Conservation (phyloP, 331 rosid genomes). For the Pyracantha coccinea region DNA sequence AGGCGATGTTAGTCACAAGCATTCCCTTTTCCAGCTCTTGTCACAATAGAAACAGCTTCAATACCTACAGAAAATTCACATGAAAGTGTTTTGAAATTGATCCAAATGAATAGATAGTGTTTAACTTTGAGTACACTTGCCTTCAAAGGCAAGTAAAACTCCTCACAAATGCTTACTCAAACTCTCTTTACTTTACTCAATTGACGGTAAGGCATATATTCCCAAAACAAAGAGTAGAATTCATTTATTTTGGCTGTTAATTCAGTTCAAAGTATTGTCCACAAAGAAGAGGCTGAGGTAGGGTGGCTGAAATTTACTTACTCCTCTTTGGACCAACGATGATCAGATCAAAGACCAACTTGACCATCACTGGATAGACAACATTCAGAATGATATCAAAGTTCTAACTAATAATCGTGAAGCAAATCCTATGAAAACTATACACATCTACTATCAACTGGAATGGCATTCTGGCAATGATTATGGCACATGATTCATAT, state of each 20-base stretch:
- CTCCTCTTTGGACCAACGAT: not conserved
- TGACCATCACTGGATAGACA: not conserved
- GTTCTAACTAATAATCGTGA: not conserved
- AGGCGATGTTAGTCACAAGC: slow-evolving; percentile 2
- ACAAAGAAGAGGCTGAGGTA: not conserved
- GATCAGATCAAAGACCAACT: not conserved
- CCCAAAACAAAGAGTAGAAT: not conserved
- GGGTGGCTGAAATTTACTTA: not conserved
- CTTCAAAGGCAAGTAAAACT: not conserved
- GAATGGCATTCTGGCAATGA: not conserved
- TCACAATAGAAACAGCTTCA: slow-evolving; percentile 7
- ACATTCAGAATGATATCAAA: not conserved
- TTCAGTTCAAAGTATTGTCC: not conserved
- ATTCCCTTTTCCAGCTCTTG: not conserved
- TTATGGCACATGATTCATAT: not conserved
- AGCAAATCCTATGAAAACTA: not conserved
- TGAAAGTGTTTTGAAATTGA: not conserved
- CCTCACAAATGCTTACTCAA: not conserved
- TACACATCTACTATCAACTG: not conserved
- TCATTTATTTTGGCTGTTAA: not conserved
- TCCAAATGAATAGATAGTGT: not conserved
- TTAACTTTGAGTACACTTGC: not conserved
- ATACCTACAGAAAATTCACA: not conserved
- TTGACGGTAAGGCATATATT: not conserved
- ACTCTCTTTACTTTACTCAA: not conserved